Conservation (phyloP, 345 rosid genomes). For the Noccaea bulbosa region DNA sequence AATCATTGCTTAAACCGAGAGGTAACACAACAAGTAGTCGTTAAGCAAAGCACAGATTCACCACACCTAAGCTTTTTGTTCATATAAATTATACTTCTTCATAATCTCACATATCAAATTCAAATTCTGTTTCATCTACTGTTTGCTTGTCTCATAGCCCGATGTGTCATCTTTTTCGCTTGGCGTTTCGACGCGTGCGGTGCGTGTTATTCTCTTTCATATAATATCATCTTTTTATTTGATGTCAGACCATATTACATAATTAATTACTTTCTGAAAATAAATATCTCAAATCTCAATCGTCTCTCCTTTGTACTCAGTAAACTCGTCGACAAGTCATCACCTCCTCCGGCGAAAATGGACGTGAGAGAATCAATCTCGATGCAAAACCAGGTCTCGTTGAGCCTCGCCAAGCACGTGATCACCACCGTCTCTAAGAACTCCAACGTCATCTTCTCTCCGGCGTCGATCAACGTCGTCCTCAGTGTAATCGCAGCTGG, state of each 20-base stretch:
- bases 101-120: background rate
- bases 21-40: slow-evolving; percentile 9
- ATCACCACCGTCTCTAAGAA: slow-evolving; percentile 52
- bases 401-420: slow-evolving; percentile 53
- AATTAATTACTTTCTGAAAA: background rate
- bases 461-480: slow-evolving; percentile 71
- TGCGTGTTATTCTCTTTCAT: background rate
- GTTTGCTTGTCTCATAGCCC: background rate
- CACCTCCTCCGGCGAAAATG: slow-evolving; percentile 51
- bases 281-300: slow-evolving; percentile 21
- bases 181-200: slow-evolving; percentile 34
- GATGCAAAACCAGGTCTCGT: slow-evolving; percentile 60
- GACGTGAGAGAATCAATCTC: slow-evolving; percentile 62
- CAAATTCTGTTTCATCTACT: background rate
- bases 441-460: slow-evolving; percentile 74
- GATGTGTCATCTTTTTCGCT: slow-evolving; percentile 34
- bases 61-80: background rate
- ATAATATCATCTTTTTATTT: background rate
- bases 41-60: slow-evolving; percentile 42
- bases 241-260: no score
- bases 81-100: background rate
- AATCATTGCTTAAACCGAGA: slow-evolving; percentile 28
- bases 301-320: slow-evolving; percentile 16
- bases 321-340: slow-evolving; percentile 31
- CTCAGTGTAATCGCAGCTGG: slow-evolving; percentile 77